Conservation (phyloP, 805 yeast species). For the Metschnikowia cerradonensis region DNA sequence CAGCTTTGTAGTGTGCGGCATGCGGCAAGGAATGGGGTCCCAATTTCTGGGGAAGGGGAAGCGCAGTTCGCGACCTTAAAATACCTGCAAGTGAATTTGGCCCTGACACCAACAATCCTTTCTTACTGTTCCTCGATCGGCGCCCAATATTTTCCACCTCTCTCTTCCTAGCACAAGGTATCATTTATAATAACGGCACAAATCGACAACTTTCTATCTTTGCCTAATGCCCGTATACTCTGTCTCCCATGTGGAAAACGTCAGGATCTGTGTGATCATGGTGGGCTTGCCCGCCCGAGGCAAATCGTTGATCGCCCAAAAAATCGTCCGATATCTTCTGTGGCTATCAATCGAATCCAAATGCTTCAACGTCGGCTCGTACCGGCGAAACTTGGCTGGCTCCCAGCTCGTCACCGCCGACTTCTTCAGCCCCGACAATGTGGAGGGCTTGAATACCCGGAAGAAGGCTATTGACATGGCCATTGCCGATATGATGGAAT, state of each 20-base stretch:
- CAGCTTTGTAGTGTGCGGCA: background rate
- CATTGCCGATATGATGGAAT: conserved; percentile 71
- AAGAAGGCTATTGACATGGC: conserved; percentile 70
- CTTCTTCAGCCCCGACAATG: conserved; percentile 67
- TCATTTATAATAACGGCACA: too few relatives aligned
- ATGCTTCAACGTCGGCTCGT: conserved; percentile 85
- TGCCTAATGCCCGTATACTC: conserved; percentile 53
- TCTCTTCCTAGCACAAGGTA: too few relatives aligned
- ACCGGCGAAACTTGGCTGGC: conserved; percentile 59
- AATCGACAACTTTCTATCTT: too few relatives aligned
- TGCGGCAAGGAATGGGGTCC: background rate
- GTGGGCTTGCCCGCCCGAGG: conserved; percentile 91
- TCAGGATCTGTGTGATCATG: conserved; percentile 82
- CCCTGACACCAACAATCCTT: background rate
- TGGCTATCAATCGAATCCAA: conserved; percentile 88
- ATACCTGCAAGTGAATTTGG: conserved; percentile 2
- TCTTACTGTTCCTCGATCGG: background rate
- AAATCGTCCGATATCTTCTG: conserved; percentile 83
- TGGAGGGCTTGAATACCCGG: conserved; percentile 59
- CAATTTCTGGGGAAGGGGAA: conserved; percentile 8
- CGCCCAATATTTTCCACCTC: too few relatives aligned
- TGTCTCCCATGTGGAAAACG: conserved; percentile 60
- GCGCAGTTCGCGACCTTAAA: conserved; percentile 1
- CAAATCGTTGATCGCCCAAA: conserved; percentile 90
- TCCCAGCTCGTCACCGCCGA: conserved; percentile 59